Conservation (phyloP, 2,329 filamentous ascomycete species). For the Fusarium verrucosum region DNA sequence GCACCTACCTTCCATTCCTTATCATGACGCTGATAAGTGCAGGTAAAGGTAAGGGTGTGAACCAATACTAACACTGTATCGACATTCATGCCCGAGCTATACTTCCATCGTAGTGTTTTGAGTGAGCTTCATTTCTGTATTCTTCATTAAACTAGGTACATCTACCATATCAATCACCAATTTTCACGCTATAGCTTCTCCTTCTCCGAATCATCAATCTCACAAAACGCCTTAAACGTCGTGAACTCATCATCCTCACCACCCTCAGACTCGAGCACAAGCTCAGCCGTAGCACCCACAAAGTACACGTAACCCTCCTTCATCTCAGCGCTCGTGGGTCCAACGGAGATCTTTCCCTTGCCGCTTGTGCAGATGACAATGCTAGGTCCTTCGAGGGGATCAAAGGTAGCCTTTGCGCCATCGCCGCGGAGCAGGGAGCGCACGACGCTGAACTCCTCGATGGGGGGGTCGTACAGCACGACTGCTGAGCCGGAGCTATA, state of each 20-base stretch:
- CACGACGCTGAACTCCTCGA: constrained; percentile 94
- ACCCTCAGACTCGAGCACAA: constrained; percentile 75
- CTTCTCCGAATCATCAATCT: constrained; percentile 66
- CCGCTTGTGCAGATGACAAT: constrained; percentile 92
- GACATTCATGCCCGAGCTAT: no score
- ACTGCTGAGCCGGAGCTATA: constrained; percentile 80
- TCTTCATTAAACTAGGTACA: constrained; percentile 11
- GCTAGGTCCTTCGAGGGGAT: constrained; percentile 85
- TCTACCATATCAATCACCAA: neutral
- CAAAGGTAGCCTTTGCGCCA: constrained; percentile 87
- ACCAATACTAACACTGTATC: constrained; percentile 9
- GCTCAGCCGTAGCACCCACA: constrained; percentile 87
- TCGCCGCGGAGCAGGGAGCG: constrained; percentile 76
- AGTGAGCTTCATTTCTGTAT: neutral
- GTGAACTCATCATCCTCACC: constrained; percentile 75
- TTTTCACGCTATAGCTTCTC: constrained; percentile 34
- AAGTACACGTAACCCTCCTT: constrained; percentile 81
- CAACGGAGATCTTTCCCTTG: constrained; percentile 83
- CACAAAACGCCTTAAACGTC: constrained; percentile 94
- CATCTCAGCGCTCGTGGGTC: constrained; percentile 79
- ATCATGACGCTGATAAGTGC: constrained; percentile 12
- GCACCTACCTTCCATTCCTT: no score
- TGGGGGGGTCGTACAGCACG: constrained; percentile 90
- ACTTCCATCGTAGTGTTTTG: no score
- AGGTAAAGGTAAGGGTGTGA: no score